Evolutionary conservation across 768 basidiomycete species (phyloP).

Genomic region (Suillus decipiens): DNA sequence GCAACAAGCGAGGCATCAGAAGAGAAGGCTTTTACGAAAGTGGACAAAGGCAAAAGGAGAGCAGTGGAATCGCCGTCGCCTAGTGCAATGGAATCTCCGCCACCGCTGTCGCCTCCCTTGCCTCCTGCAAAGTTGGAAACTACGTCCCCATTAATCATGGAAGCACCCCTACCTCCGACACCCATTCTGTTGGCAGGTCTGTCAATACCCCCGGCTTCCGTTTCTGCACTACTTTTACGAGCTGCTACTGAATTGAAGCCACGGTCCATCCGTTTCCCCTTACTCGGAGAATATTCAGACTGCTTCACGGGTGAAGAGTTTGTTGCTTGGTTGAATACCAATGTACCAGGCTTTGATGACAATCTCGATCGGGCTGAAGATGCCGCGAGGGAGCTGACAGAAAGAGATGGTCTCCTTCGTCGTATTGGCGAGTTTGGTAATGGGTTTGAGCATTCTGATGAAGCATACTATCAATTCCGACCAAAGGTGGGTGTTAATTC

Average conservation of each 20-base stretch:
- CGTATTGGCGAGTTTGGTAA: constrained; percentile 85
- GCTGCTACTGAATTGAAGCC: constrained; percentile 75
- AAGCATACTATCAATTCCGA: constrained; percentile 84
- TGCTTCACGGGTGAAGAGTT: constrained; percentile 91
- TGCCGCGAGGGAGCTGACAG: constrained; percentile 54
- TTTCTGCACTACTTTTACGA: constrained; percentile 70
- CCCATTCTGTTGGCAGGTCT: constrained; percentile 79
- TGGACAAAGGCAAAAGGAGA: constrained; percentile 87
- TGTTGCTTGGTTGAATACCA: constrained; percentile 77
- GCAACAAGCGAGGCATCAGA: constrained; percentile 25
- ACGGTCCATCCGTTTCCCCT: constrained; percentile 70
- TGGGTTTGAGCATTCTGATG: constrained; percentile 73
- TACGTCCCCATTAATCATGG: constrained; percentile 34
- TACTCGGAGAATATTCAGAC: constrained; percentile 82
- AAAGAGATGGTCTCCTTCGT: constrained; percentile 58
- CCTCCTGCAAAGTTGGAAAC: constrained; percentile 47
- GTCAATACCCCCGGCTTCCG: constrained; percentile 58
- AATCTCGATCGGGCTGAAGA: constrained; percentile 80
- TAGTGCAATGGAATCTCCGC: constrained; percentile 51
- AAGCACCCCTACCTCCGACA: constrained; percentile 43
- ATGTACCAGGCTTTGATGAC: constrained; percentile 77
- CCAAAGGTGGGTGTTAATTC: constrained; percentile 54
- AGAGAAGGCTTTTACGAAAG: constrained; percentile 45
- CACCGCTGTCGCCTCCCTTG: constrained; percentile 61
- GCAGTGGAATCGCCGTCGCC: constrained; percentile 44